Percentiles rank a stretch among this genome's conserved stretches.
Evolutionary conservation across 2,329 filamentous ascomycete species (phyloP).

Genomic region (Eutypa lata): DNA sequence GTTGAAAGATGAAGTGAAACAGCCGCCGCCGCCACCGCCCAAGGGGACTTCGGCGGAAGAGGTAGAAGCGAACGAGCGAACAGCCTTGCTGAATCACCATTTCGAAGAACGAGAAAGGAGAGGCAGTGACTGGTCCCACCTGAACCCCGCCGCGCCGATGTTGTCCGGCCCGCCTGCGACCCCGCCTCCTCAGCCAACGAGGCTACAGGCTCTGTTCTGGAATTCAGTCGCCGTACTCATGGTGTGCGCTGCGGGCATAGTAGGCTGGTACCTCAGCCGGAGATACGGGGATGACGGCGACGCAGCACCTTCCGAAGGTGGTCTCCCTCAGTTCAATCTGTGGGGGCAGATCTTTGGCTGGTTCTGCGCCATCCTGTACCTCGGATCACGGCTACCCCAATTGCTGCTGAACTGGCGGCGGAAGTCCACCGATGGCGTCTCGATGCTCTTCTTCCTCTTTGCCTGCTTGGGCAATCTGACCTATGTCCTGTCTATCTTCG

Average conservation of each 20-base stretch:
- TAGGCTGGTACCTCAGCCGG: slow-evolving; percentile 79
- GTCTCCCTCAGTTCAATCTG: slow-evolving; percentile 63
- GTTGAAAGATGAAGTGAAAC: slow-evolving; percentile 51
- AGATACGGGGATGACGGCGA: slow-evolving; percentile 37
- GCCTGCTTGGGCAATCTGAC: slow-evolving; percentile 94
- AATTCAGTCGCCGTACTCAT: slow-evolving; percentile 74
- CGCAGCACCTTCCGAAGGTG: slow-evolving; percentile 36
- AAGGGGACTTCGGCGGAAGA: slow-evolving; percentile 28
- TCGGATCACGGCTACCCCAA: slow-evolving; percentile 86
- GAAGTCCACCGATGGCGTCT: slow-evolving; percentile 90
- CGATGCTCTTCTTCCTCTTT: slow-evolving; percentile 93
- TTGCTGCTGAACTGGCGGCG: slow-evolving; percentile 87
- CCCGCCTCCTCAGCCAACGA: slow-evolving; percentile 45
- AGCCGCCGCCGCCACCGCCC: slow-evolving; percentile 36
- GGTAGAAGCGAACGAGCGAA: slow-evolving; percentile 49
- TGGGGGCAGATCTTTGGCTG: slow-evolving; percentile 92
- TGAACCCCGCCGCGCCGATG: slow-evolving; percentile 82
- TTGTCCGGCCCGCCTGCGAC: slow-evolving; percentile 46
- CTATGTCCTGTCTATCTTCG: slow-evolving; percentile 87
- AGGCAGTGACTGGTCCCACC: slow-evolving; percentile 55
- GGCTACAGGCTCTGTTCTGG: slow-evolving; percentile 61
- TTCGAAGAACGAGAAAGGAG: slow-evolving; percentile 43
- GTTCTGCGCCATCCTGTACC: slow-evolving; percentile 83
- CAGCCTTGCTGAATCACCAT: slow-evolving; percentile 46
- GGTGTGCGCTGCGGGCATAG: slow-evolving; percentile 77